phyloP scores from a whole-genome alignment of 2,329 filamentous ascomycete species.

The Penicillium sp. region DNA sequence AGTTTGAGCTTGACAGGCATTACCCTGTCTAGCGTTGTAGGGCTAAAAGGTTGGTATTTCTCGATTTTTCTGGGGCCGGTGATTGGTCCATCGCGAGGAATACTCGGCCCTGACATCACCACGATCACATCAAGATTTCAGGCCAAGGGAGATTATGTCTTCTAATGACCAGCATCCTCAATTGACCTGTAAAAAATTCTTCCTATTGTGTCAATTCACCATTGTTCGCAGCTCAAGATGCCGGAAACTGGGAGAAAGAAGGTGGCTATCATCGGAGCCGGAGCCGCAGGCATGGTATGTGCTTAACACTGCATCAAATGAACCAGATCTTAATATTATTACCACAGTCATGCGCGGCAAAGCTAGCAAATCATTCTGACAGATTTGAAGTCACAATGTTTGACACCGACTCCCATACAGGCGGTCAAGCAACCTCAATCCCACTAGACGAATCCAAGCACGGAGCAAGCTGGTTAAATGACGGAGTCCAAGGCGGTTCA shows the following conservation, averaged over 20 bases:
- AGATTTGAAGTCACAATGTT: constrained; percentile 66
- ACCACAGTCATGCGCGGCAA: constrained; percentile 61
- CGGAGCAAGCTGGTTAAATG: constrained; percentile 61
- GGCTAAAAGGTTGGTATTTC: background rate
- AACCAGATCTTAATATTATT: background rate
- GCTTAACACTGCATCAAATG: background rate
- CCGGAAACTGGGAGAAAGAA: constrained; percentile 39
- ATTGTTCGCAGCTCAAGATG: too few relatives aligned
- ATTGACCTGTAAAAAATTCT: background rate
- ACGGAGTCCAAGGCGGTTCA: constrained; percentile 62
- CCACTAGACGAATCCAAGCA: constrained; percentile 56
- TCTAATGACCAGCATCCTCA: background rate
- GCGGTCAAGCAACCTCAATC: constrained; percentile 61
- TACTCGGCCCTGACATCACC: constrained; percentile 20
- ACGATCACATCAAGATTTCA: constrained; percentile 8
- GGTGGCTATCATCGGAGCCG: constrained; percentile 61
- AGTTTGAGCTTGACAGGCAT: background rate
- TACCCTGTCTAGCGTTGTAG: background rate
- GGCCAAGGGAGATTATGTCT: background rate
- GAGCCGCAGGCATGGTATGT: constrained; percentile 61
- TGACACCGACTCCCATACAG: constrained; percentile 59
- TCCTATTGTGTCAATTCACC: too few relatives aligned
- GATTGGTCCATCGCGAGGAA: constrained; percentile 20
- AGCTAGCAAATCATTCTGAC: constrained; percentile 64
- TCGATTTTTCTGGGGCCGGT: background rate